These are phyloP conservation scores for Phylloporus sp. DNA, from an alignment of 1,284 basidiomycete genomes.

Conservation along the genomic window DNA sequence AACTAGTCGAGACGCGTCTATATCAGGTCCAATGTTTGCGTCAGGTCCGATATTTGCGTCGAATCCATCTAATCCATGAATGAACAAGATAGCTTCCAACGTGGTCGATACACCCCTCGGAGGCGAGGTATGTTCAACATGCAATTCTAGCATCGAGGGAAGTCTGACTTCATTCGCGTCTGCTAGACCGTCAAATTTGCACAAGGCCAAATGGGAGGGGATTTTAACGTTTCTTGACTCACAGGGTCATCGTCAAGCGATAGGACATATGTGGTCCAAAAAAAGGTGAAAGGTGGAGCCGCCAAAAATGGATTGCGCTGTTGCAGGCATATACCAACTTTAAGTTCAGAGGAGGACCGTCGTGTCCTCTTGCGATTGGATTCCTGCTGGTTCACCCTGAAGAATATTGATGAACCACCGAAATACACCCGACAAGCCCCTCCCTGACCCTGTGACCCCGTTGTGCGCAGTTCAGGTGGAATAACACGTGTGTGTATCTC, in stretches of 20 bases:
- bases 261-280: background rate
- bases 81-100: conserved; percentile 9
- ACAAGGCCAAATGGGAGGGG: background rate
- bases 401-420: background rate
- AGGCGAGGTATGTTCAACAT: conserved; percentile 4
- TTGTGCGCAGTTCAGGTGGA: background rate
- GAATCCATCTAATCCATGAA: conserved; percentile 10
- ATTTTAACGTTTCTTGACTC: background rate
- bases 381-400: background rate
- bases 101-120: background rate
- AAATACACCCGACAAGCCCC: background rate
- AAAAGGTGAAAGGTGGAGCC: background rate
- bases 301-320: background rate
- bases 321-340: background rate
- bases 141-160: conserved; percentile 5
- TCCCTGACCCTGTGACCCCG: background rate
- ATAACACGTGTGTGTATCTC: background rate
- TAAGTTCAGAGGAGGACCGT: background rate
- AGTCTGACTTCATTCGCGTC: conserved; percentile 5
- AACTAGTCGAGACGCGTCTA: conserved; percentile 10
- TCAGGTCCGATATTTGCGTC: background rate
- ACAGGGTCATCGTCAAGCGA: conserved; percentile 7
- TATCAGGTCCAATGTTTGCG: conserved; percentile 12
- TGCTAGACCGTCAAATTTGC: conserved; percentile 5
- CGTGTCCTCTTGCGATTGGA: background rate